A percentile compares a stretch with the other conserved stretches of the same genome.
These are phyloP conservation scores for Mortierella sp. DNA, from an alignment of 371 early-diverging fungal genomes.

Conservation along the genomic window DNA sequence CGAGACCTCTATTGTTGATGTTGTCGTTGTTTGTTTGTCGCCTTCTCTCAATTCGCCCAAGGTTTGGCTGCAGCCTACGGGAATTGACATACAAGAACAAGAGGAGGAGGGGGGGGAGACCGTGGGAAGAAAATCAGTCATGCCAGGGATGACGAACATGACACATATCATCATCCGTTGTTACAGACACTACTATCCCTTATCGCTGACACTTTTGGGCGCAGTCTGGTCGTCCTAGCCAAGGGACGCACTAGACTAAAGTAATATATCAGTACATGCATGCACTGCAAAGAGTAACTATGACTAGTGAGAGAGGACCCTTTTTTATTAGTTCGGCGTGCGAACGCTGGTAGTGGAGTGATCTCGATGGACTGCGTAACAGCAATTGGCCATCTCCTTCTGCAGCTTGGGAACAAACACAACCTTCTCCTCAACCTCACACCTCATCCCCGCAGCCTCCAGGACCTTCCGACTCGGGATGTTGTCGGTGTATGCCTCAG, in stretches of 20 bases:
- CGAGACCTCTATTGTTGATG: background rate
- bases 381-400: background rate
- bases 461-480: slow-evolving; percentile 10
- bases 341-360: background rate
- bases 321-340: background rate
- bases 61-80: background rate
- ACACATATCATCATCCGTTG: background rate
- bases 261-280: background rate
- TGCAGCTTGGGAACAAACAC: slow-evolving; percentile 2
- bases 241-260: too few species aligned
- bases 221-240: background rate
- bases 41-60: background rate
- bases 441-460: slow-evolving; percentile 10
- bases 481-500: slow-evolving; percentile 8
- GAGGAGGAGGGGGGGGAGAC: too few species aligned
- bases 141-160: background rate
- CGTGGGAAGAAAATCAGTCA: background rate
- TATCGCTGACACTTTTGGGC: background rate
- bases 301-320: too few species aligned
- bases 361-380: slow-evolving; percentile 6
- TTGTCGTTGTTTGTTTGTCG: background rate
- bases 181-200: background rate
- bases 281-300: background rate
- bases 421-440: slow-evolving; percentile 4
- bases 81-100: background rate